Base-by-base conservation (phyloP, 768 basidiomycete genomes). In the Chlorophyllum brunneum region DNA sequence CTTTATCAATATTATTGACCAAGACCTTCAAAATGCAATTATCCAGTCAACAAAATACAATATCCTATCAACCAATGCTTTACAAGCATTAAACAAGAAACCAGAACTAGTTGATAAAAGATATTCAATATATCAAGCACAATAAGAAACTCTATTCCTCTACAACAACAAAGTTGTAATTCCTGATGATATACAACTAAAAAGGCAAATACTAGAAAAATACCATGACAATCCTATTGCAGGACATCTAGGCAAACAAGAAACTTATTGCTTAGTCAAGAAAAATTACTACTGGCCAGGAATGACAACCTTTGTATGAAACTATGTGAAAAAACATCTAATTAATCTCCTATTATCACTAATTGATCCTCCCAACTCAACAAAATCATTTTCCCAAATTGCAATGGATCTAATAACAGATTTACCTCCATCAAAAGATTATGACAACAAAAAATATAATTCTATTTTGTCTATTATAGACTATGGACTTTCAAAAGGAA, bases 401-500 rank as follows among this genome's bases (percentile, higher is more conserved):
- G 29, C 49, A 0, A 57, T 59, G 50, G 62, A 63, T 48, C 56
- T 63, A 5, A 58, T 61, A 15, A 62, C 57, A 0, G 58, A 64
- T 36, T 33, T 65, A 0, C 61, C 60, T 0, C 22, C 31, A 22
- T 41, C 33, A 0, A 30, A 30, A 30, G 29, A 11, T 5, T 11
- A 30, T 30, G 5, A 30, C 11, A 11, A 11, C 6, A 16, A 59
- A 1, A 57, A 52, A 8, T 56, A 38, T 27, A 57, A 67, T 44
- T 48, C 51, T 8, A 64, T 67, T 18, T 44, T 66, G 48, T 49
- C 55, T 43, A 51, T 65, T 33, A 61, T 67, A 40, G 60, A 64
- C 61, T 60, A 64, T 47, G 54, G 60, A 23, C 56, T 62, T 58
- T 59, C 54, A 18, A 66, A 67, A 59, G 63, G 65, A 56, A 55